Evolutionary conservation across 768 basidiomycete genomes (phyloP), one percentile per base, ranked within the genome.

Genomic region (Auricularia sp.): DNA sequence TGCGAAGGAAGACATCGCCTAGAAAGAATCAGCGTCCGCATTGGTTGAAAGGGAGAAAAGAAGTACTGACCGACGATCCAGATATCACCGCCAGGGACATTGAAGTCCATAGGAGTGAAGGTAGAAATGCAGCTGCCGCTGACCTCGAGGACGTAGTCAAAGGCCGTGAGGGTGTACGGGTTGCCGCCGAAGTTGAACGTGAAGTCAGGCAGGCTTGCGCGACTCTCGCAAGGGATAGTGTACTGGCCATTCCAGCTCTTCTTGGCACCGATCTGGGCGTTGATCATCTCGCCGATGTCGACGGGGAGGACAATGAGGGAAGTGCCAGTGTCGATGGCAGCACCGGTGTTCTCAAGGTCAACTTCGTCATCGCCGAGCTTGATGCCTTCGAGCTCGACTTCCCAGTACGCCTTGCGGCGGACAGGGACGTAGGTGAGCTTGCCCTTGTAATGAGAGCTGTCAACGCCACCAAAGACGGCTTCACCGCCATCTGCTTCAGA

Each of bases 181-280:
- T 88, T 85, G 73, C 91, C 92, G 66, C 80, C 82, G 68, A 99
- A 94, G 76, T 78, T 82, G 81, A 99, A 88, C 10, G 88, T 77
- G 63, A 99, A 80, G 2, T 90, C 87, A 10, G 97, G 97, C 44
- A 99, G 84, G 34, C 71, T 73, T n/a, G 91, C 80, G 67, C 98
- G 87, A 72, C 84, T 93, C 66, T 84, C 77, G 74, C 97, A 98
- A 68, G 94, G 91, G 66, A 99, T 80, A 33, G 85, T 85, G 72
- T 96, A 97, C 76, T 98, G 96, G 47, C 96, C 97, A 72, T 90
- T 97, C 95, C 95, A 98, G 1, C 87, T 85, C 72, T 88, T 92
- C 78, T 84, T 90, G 14, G 96, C 96, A 65, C 97, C 97, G 62
- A 99, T 97, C 68, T 90, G 87, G 36, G 88, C 80, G 77, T 99